Base-by-base conservation (phyloP, 495 filamentous ascomycete species). In the Cercophora sp. region DNA sequence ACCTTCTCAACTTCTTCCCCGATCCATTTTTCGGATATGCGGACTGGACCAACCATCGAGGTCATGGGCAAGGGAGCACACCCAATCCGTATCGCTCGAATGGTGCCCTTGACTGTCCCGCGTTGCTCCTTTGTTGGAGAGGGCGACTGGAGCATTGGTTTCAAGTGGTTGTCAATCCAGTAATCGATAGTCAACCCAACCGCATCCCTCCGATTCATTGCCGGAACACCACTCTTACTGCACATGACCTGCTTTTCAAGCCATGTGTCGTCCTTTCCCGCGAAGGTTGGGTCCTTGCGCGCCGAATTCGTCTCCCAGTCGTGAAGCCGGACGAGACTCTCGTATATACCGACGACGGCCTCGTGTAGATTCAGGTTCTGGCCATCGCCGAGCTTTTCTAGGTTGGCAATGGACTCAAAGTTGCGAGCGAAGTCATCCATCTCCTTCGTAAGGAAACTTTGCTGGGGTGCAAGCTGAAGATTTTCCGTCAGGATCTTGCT, bases 351-450 rank as follows among this genome's bases (percentile, higher is more conserved):
- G 25, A 86, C 86, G 13, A 96, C 76, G 5, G 91, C 93, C 67
- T 93, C 88, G 63, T 91, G 89, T 66, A 93, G 90, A 57, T 91
- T 93, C 8, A 96, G 74, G 18, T 81, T 81, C 26, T 84, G 85
- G 5, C 71, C 72, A 18, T 75, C 69, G 65, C 91, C 92, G 54
- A 96, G 75, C 57, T 82, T 85, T 63, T 98, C 93, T 55, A 94
- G 74, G 6, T 73, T 78, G 1, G 87, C 85, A 35, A 97, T 72
- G 55, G 85, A 80, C 60, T 88, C 85, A 39, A 98, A 70, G 67
- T 96, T 96, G 35, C 75, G 78, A 16, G 86, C 83, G 64, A 97
- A 97, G 3, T 72, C 71, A 18, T 82, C 78, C 19, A 95, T 70
- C 24, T 72, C 79, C 53, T 82, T 86, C 43, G 80, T 81, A 9